These are phyloP conservation scores for Aspergillus proliferans DNA, from an alignment of 2,329 filamentous ascomycete species.

Conservation along the genomic window DNA sequence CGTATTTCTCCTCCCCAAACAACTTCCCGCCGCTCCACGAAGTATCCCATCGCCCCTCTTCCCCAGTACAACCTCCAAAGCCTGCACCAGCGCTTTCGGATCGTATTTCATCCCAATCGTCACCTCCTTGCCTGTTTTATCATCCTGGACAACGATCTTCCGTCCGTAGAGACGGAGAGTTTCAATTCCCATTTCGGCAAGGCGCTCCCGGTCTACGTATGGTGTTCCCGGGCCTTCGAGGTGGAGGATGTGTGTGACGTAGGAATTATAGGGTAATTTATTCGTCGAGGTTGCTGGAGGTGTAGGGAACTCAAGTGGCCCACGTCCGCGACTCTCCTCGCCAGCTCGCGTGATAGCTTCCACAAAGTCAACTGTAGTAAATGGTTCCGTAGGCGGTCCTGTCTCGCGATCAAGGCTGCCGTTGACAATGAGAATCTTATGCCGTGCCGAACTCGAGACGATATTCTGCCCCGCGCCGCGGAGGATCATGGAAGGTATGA, in stretches of 20 bases:
- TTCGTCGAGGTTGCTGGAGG: slow-evolving; percentile 5
- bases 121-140: slow-evolving; percentile 36
- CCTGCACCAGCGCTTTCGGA: slow-evolving; percentile 64
- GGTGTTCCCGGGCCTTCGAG: slow-evolving; percentile 67
- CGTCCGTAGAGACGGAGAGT: slow-evolving; percentile 71
- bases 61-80: slow-evolving; percentile 71
- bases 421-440: slow-evolving; percentile 81
- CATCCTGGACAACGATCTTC: slow-evolving; percentile 40
- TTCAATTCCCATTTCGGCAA: slow-evolving; percentile 66
- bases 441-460: slow-evolving; percentile 44
- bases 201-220: slow-evolving; percentile 58
- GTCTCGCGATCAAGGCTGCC: slow-evolving; percentile 81
- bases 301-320: slow-evolving; percentile 4
- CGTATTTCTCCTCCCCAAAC: slow-evolving; percentile 55
- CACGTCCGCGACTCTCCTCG: slow-evolving; percentile 56
- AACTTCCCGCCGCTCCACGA: slow-evolving; percentile 31
- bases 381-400: slow-evolving; percentile 59
- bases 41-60: slow-evolving; percentile 50
- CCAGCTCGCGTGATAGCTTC: slow-evolving; percentile 70
- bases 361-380: slow-evolving; percentile 74
- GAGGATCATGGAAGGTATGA: slow-evolving; percentile 76
- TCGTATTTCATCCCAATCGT: slow-evolving; percentile 64
- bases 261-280: slow-evolving; percentile 53
- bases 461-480: slow-evolving; percentile 66
- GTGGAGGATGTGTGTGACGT: slow-evolving; percentile 80